Percentiles rank a stretch among this genome's conserved stretches.
Evolutionary conservation across 345 rosid species (phyloP).

Genomic region (Arabidopsis arenosa): DNA sequence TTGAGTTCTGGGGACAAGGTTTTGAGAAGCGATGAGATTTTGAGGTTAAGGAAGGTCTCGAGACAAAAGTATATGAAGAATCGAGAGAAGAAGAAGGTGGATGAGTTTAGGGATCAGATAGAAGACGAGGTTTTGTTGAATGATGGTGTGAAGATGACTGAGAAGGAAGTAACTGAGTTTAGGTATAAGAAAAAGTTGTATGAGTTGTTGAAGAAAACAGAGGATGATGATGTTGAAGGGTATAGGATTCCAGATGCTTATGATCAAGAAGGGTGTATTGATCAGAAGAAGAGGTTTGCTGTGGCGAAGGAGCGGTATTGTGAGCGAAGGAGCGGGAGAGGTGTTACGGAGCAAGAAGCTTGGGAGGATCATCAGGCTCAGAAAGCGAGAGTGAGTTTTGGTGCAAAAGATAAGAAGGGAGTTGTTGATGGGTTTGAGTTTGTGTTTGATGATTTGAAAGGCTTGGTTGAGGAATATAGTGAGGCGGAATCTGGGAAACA

Average conservation of each 20-base stretch:
- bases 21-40: constrained; percentile 7
- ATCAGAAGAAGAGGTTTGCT: constrained; percentile 44
- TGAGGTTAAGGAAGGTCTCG: constrained; percentile 9
- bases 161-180: constrained; percentile 29
- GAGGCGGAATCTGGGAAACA: constrained; percentile 15
- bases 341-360: constrained; percentile 33
- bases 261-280: constrained; percentile 36
- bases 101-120: constrained; percentile 22
- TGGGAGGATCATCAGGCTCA: constrained; percentile 41
- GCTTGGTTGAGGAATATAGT: background rate
- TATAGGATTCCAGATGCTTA: constrained; percentile 40
- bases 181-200: constrained; percentile 21
- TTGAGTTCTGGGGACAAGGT: background rate
- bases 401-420: constrained; percentile 16
- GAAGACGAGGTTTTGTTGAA: background rate
- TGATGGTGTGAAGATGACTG: constrained; percentile 32
- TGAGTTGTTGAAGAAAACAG: constrained; percentile 24
- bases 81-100: constrained; percentile 30
- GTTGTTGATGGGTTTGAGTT: constrained; percentile 32
- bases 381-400: constrained; percentile 27
- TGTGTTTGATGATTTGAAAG: constrained; percentile 34
- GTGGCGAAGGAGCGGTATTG: constrained; percentile 2
- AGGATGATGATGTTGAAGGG: constrained; percentile 18
- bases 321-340: constrained; percentile 10
- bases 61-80: constrained; percentile 35